Percentiles rank a stretch among this genome's conserved stretches.
These are phyloP conservation scores for Neurospora cerealis DNA, from an alignment of 495 filamentous ascomycete species.

Conservation along the genomic window DNA sequence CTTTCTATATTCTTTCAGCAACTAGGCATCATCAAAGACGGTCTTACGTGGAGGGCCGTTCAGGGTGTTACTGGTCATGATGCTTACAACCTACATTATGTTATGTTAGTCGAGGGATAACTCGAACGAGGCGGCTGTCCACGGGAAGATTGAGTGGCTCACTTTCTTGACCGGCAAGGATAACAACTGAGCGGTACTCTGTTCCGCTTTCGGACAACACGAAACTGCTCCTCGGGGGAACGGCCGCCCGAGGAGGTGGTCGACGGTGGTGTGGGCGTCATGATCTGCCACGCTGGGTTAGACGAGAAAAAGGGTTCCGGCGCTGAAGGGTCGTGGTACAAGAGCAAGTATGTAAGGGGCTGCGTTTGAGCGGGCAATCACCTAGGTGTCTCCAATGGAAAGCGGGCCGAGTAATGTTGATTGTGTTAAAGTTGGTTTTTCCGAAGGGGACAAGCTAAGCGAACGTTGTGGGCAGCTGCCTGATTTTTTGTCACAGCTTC, in stretches of 20 bases:
- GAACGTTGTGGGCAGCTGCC: neutral
- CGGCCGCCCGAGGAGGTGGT: constrained; percentile 62
- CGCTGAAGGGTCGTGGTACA: neutral
- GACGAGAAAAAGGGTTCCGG: neutral
- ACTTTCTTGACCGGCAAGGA: constrained; percentile 93
- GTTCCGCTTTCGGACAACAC: constrained; percentile 89
- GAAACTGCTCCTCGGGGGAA: constrained; percentile 79
- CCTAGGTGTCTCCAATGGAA: neutral
- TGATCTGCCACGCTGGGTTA: constrained; percentile 19
- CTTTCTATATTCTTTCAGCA: constrained; percentile 40
- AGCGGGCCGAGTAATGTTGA: neutral
- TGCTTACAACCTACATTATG: constrained; percentile 23
- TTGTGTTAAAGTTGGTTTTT: neutral
- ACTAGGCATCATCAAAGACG: neutral
- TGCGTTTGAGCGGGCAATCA: neutral
- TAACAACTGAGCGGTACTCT: constrained; percentile 89
- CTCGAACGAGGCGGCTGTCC: constrained; percentile 4
- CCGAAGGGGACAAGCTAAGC: neutral
- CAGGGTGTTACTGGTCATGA: neutral
- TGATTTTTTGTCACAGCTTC: neutral
- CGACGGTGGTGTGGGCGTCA: constrained; percentile 91
- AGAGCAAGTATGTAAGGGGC: neutral
- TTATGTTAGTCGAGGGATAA: constrained; percentile 12
- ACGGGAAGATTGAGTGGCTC: constrained; percentile 26
- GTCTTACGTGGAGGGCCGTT: constrained; percentile 1